Evolutionary conservation across 257 asterid species (phyloP).

Genomic region (Nicotiana sylvestris): DNA sequence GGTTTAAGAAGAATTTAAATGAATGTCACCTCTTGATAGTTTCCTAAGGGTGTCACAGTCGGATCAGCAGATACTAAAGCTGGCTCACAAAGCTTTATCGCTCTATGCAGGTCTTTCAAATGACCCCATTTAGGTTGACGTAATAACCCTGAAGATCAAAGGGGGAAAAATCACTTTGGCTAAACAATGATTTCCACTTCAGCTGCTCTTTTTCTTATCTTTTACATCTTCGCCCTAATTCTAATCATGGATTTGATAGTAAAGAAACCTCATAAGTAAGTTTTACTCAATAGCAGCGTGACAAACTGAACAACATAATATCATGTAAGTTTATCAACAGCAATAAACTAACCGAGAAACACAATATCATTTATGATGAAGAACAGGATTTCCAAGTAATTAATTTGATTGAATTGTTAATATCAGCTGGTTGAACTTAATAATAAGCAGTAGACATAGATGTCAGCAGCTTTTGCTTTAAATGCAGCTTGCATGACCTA

Average conservation of each 20-base stretch:
- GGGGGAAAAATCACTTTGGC: not conserved
- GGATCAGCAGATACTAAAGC: constrained; percentile 81
- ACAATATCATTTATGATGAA: not conserved
- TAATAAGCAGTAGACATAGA: not conserved
- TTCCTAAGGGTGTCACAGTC: constrained; percentile 67
- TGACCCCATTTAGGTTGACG: constrained; percentile 99
- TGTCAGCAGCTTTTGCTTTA: not conserved
- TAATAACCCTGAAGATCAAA: constrained; percentile 46
- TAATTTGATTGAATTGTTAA: not conserved
- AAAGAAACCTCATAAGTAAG: not conserved
- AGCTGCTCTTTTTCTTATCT: not conserved
- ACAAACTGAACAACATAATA: not conserved
- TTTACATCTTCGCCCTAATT: not conserved
- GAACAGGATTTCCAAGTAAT: not conserved
- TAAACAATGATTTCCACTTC: not conserved
- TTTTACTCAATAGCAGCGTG: not conserved
- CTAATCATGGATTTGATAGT: not conserved
- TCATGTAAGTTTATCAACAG: constrained; percentile 2
- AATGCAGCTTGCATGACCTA: not conserved
- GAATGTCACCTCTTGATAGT: constrained; percentile 75
- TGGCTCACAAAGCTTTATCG: constrained; percentile 93
- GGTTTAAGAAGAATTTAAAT: constrained; percentile 16
- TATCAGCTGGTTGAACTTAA: not conserved
- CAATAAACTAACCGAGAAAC: not conserved
- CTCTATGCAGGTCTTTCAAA: constrained; percentile 92